Conservation (phyloP, 2,329 filamentous ascomycete genomes). For the Rutstroemia sp. region DNA sequence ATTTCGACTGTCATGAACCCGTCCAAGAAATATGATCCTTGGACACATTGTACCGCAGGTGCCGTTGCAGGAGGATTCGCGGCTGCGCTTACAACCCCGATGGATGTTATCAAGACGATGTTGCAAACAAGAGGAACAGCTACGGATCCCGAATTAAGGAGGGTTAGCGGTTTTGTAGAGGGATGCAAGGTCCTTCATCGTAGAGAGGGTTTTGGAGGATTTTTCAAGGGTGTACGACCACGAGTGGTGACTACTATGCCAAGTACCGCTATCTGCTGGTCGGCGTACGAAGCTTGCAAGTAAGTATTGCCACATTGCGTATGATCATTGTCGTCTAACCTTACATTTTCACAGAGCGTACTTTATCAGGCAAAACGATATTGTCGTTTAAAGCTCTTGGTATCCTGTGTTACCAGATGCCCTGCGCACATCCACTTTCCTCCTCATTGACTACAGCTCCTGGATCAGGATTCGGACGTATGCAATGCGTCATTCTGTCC, state of each 20-base stretch:
- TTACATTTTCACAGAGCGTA: slow-evolving; percentile 41
- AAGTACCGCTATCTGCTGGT: slow-evolving; percentile 99
- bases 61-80: slow-evolving; percentile 90
- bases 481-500: not conserved
- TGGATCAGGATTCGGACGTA: not conserved
- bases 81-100: slow-evolving; percentile 86
- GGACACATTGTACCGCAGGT: slow-evolving; percentile 89
- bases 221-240: slow-evolving; percentile 88
- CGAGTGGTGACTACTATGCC: slow-evolving; percentile 95
- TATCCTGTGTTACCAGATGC: not conserved
- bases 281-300: slow-evolving; percentile 63
- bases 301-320: slow-evolving; percentile 33
- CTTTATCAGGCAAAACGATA: slow-evolving; percentile 49
- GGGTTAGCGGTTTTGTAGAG: slow-evolving; percentile 28
- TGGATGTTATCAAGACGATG: slow-evolving; percentile 98
- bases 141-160: slow-evolving; percentile 59
- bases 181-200: slow-evolving; percentile 38
- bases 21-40: slow-evolving; percentile 75
- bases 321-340: slow-evolving; percentile 2
- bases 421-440: not conserved
- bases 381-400: slow-evolving; percentile 17
- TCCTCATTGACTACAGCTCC: not conserved
- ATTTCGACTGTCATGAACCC: slow-evolving; percentile 93
- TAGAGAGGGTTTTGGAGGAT: slow-evolving; percentile 77
- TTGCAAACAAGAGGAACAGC: slow-evolving; percentile 87